Evolutionary conservation across 768 basidiomycete species (phyloP).

Genomic region (Boletus fagicola): DNA sequence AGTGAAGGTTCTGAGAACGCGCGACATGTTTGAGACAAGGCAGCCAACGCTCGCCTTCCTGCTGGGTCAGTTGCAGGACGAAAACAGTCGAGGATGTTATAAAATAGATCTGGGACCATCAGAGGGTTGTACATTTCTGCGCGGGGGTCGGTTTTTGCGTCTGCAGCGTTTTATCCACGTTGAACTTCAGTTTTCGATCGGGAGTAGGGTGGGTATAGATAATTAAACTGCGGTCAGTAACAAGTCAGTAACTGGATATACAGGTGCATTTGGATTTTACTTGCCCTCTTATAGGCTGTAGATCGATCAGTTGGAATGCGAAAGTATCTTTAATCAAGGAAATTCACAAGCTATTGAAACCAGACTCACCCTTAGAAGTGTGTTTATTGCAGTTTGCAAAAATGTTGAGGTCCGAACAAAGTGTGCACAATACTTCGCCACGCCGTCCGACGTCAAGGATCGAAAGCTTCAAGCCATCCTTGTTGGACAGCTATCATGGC

Average conservation of each 20-base stretch:
- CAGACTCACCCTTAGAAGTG: too few relatives aligned
- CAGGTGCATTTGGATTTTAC: not conserved
- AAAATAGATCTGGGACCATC: constrained; percentile 10
- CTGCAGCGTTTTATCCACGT: not conserved
- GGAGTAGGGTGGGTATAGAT: not conserved
- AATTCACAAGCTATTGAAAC: too few relatives aligned
- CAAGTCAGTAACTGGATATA: not conserved
- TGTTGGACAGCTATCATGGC: not conserved
- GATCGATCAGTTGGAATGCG: not conserved
- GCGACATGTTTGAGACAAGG: constrained; percentile 12
- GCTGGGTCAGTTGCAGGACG: not conserved
- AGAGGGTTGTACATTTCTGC: not conserved
- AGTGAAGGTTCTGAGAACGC: constrained; percentile 2
- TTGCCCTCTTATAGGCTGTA: not conserved
- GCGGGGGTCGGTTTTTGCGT: not conserved
- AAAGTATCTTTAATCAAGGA: too few relatives aligned
- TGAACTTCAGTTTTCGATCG: too few relatives aligned
- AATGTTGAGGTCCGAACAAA: too few relatives aligned
- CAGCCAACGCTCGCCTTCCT: not conserved
- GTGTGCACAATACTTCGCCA: too few relatives aligned
- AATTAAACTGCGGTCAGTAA: not conserved
- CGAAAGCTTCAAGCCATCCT: not conserved
- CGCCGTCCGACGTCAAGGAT: too few relatives aligned
- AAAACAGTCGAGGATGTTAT: constrained; percentile 3
- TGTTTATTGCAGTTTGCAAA: too few relatives aligned